Conservation (phyloP, 2,329 filamentous ascomycete genomes). For the Eurotiales sp. region DNA sequence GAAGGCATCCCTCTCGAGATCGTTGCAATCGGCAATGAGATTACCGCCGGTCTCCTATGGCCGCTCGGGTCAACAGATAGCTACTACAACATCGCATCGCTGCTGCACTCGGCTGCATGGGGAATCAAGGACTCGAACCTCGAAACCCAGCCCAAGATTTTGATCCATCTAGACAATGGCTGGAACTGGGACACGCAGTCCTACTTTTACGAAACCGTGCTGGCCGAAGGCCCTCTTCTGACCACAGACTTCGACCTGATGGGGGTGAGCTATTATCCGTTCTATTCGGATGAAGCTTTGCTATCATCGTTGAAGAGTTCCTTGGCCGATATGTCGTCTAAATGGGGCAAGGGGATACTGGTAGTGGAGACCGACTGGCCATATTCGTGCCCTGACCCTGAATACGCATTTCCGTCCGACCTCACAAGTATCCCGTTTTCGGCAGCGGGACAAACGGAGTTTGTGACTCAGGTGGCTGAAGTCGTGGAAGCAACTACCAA, state of each 20-base stretch:
- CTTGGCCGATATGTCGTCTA: slow-evolving; percentile 56
- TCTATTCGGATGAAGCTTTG: slow-evolving; percentile 60
- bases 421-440: slow-evolving; percentile 59
- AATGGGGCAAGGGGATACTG: slow-evolving; percentile 63
- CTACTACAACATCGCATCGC: slow-evolving; percentile 57
- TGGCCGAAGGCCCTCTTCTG: slow-evolving; percentile 49
- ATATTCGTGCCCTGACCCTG: slow-evolving; percentile 56
- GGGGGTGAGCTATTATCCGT: slow-evolving; percentile 71
- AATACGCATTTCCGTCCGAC: slow-evolving; percentile 59
- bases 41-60: slow-evolving; percentile 64
- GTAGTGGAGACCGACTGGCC: slow-evolving; percentile 72
- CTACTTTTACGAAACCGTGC: slow-evolving; percentile 60
- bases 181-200: slow-evolving; percentile 66
- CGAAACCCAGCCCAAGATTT: slow-evolving; percentile 59
- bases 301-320: slow-evolving; percentile 54
- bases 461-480: slow-evolving; percentile 57
- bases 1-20: slow-evolving; percentile 57
- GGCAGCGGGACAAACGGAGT: slow-evolving; percentile 59
- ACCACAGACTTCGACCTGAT: slow-evolving; percentile 64
- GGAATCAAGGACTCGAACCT: slow-evolving; percentile 63
- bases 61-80: slow-evolving; percentile 57
- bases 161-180: slow-evolving; percentile 74
- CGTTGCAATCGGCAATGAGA: slow-evolving; percentile 71
- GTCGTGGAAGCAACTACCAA: slow-evolving; percentile 52
- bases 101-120: slow-evolving; percentile 61